Conservation (phyloP, 2,329 filamentous ascomycete species). For the Phaeosphaeriaceae sp. region DNA sequence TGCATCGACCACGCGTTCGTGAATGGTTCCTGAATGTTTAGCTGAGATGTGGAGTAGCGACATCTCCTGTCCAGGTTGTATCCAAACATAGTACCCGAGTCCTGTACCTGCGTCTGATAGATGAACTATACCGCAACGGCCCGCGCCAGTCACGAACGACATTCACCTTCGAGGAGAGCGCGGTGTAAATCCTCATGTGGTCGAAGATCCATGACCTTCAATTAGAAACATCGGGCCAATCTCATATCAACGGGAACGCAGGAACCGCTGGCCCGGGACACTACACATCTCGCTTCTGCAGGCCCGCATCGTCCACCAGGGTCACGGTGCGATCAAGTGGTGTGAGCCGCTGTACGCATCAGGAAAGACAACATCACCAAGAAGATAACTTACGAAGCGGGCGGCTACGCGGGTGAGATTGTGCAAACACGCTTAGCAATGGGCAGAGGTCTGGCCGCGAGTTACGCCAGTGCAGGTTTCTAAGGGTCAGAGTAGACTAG, state of each 20-base stretch:
- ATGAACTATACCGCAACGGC: slow-evolving; percentile 18
- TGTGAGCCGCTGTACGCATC: slow-evolving; percentile 14
- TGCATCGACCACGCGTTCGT: slow-evolving; percentile 4
- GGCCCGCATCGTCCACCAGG: not conserved
- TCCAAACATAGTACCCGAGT: slow-evolving; percentile 24
- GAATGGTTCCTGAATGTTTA: not conserved
- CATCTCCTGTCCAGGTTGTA: not conserved
- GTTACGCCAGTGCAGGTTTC: slow-evolving; percentile 4
- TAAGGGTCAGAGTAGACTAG: slow-evolving; percentile 1
- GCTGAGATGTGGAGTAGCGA: not conserved
- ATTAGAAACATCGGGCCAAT: slow-evolving; percentile 28
- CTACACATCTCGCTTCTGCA: slow-evolving; percentile 15
- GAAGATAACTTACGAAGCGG: slow-evolving; percentile 4
- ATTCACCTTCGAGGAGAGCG: not conserved
- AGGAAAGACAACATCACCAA: slow-evolving; percentile 5
- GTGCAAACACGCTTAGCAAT: slow-evolving; percentile 21
- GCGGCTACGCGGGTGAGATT: slow-evolving; percentile 43
- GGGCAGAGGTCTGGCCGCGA: slow-evolving; percentile 15
- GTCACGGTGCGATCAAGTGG: not conserved
- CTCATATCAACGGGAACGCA: slow-evolving; percentile 10
- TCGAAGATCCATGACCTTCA: slow-evolving; percentile 7
- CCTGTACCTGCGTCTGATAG: slow-evolving; percentile 25
- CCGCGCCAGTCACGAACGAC: slow-evolving; percentile 7
- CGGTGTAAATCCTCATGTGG: not conserved
- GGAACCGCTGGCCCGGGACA: slow-evolving; percentile 12